Base-by-base conservation (phyloP, 495 filamentous ascomycete genomes). In the Geopyxis carbonaria region DNA sequence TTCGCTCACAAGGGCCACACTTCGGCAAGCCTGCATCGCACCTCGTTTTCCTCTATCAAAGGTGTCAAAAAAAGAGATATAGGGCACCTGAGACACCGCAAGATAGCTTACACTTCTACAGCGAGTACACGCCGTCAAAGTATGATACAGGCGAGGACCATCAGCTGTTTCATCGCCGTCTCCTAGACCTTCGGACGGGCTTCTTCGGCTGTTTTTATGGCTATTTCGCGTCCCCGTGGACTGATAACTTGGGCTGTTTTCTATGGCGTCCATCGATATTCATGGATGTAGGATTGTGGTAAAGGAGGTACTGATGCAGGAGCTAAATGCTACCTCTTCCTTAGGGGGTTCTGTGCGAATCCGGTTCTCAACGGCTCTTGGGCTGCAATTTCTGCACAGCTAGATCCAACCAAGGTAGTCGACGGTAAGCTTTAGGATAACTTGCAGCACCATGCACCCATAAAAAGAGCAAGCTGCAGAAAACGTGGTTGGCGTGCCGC, bases 1-100 rank as follows among this genome's bases (percentile, higher is more conserved):
- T 84, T 45, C 85, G 71, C 61, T 92, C 83, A 66, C 87, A 95
- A 10, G 85, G 83, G n/a, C 75, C 69, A 58, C 87, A 95, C 56
- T 76, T 75, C 29, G 87, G 87, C 31, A 95, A 70, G 11, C 80
- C 77, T 19, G 86, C 78, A 58, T 93, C 87, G 59, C 87, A 95
- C 65, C 80, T 70, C 16, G 86, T 92, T 66, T 95, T 95, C 34
- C 85, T 74, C 85, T 92, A 32, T 32, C 36, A 7, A 5, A 18
- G 14, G 40, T 18, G 28, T 27, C 22, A 34, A n/a, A n/a, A 23
- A 23, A 11, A 22, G 34, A 4, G 24, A 6, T 29, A 7, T 39
- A 1, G 2, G 27, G 11, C 24, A n/a, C n/a, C n/a, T n/a, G n/a
- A 28, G 25, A 7, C 7, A 7, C 7, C 25, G 25, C 7, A 28